Conservation (phyloP, 257 asterid species). For the Forsythia suspensa region DNA sequence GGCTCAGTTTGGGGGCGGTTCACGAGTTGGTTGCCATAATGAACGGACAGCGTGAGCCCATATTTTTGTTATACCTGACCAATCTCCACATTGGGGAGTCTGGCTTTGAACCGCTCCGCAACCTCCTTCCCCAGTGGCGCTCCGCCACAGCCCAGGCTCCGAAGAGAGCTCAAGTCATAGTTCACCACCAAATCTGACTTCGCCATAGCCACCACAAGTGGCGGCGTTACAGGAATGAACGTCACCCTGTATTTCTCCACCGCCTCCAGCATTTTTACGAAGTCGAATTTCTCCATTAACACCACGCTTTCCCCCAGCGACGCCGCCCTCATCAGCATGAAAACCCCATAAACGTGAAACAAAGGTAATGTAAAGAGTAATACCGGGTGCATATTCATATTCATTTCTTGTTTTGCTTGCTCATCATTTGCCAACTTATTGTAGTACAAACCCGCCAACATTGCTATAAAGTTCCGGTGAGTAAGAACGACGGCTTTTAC, state of each 20-base stretch:
- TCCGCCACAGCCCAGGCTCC: conserved; percentile 72
- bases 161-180: conserved; percentile 69
- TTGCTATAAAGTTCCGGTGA: conserved; percentile 72
- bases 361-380: conserved; percentile 65
- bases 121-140: conserved; percentile 92
- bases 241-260: conserved; percentile 65
- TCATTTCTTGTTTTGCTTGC: background rate
- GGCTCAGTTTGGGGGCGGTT: no score
- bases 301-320: conserved; percentile 68
- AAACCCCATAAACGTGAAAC: conserved; percentile 86
- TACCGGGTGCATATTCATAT: conserved; percentile 17
- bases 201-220: conserved; percentile 76
- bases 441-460: conserved; percentile 40
- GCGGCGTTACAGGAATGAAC: conserved; percentile 81
- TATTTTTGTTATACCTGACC: conserved; percentile 45
- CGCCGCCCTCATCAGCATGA: conserved; percentile 65
- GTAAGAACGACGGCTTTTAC: conserved; percentile 74
- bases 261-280: conserved; percentile 64
- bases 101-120: conserved; percentile 49
- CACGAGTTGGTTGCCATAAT: no score
- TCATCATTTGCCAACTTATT: background rate
- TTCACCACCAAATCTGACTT: conserved; percentile 71
- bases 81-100: conserved; percentile 59
- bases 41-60: no score
- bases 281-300: conserved; percentile 63